A percentile compares a stretch with the other conserved stretches of the same genome.
Evolutionary conservation across 805 yeast genomes (phyloP).

Genomic region (Kazachstania taianensis): DNA sequence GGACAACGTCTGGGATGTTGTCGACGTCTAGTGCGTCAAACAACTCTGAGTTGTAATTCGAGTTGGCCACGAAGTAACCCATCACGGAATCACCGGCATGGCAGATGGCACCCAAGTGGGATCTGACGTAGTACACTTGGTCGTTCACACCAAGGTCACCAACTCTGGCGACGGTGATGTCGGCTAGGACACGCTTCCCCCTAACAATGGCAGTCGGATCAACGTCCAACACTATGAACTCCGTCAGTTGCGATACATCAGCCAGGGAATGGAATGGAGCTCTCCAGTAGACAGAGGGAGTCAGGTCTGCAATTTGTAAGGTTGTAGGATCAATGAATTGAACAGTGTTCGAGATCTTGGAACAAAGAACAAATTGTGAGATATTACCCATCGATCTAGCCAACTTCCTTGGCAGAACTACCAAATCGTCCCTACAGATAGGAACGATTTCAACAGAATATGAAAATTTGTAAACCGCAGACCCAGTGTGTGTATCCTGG

Average conservation of each 20-base stretch:
- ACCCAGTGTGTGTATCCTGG: constrained; percentile 85
- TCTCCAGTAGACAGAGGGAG: constrained; percentile 71
- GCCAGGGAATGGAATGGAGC: constrained; percentile 67
- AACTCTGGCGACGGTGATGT: constrained; percentile 82
- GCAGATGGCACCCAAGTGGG: constrained; percentile 87
- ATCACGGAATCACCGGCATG: constrained; percentile 94
- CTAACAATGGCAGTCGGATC: constrained; percentile 78
- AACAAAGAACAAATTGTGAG: constrained; percentile 72
- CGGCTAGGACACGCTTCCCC: constrained; percentile 79
- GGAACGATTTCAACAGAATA: constrained; percentile 92
- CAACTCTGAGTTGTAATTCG: constrained; percentile 80
- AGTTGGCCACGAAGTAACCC: constrained; percentile 79
- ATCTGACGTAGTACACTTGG: constrained; percentile 68
- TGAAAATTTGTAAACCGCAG: constrained; percentile 79
- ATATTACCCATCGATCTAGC: constrained; percentile 80
- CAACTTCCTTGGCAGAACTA: constrained; percentile 77
- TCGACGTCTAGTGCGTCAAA: constrained; percentile 60
- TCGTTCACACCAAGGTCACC: constrained; percentile 83
- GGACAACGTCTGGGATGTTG: constrained; percentile 71
- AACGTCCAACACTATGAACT: constrained; percentile 84
- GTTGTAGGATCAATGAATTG: constrained; percentile 84
- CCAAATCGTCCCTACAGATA: constrained; percentile 92
- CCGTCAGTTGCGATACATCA: constrained; percentile 65
- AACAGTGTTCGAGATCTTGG: constrained; percentile 68
- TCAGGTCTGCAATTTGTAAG: constrained; percentile 65